phyloP scores from a whole-genome alignment of 306 rosid genomes.

The Senna siamea region DNA sequence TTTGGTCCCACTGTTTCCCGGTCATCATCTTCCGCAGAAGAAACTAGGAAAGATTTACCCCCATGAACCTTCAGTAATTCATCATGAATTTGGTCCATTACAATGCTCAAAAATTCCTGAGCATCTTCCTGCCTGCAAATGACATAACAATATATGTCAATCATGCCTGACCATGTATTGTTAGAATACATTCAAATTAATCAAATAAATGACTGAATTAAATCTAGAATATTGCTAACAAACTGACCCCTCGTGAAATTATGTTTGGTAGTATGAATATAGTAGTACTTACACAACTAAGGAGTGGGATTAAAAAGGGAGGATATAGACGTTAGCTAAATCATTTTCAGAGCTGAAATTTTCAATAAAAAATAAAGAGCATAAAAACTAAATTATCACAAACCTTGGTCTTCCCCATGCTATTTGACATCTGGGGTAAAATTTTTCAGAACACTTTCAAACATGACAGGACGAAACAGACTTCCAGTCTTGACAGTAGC shows the following conservation, averaged over 20 bases:
- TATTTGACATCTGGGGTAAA: conserved; percentile 78
- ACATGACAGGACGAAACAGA: conserved; percentile 81
- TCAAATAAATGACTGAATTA: conserved; percentile 6
- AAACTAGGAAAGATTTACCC: conserved; percentile 64
- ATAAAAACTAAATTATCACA: conserved; percentile 34
- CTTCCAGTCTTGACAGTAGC: conserved; percentile 61
- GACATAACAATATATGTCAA: conserved; percentile 9
- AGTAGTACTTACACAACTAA: neutral
- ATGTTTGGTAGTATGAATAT: conserved; percentile 3
- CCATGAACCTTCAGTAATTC: conserved; percentile 73
- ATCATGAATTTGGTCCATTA: conserved; percentile 88
- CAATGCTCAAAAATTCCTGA: conserved; percentile 90
- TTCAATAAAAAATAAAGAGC: neutral
- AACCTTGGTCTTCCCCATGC: conserved; percentile 88
- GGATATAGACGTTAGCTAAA: neutral
- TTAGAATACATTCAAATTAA: conserved; percentile 5
- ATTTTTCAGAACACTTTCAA: conserved; percentile 66
- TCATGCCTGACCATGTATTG: neutral
- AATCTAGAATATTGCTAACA: neutral
- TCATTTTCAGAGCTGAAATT: neutral
- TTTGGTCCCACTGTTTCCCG: conserved; percentile 97
- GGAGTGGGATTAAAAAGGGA: neutral
- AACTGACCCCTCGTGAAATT: neutral
- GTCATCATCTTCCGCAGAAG: conserved; percentile 84
- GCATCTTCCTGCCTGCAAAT: conserved; percentile 88